These are phyloP conservation scores for Thermothielavioides terrestris DNA, from an alignment of 495 filamentous ascomycete genomes.

Conservation along the genomic window DNA sequence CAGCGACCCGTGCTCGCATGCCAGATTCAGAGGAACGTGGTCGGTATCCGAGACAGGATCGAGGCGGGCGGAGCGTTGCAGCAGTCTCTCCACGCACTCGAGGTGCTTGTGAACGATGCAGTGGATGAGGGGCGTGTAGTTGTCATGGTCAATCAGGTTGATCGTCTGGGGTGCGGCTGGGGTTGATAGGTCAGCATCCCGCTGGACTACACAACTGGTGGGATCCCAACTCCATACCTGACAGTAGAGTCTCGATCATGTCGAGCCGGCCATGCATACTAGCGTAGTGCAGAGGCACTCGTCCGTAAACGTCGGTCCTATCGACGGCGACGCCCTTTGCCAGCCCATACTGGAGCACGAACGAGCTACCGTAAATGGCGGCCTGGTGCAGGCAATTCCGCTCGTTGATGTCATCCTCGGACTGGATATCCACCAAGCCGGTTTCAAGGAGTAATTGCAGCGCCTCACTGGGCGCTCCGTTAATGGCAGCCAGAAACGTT, in stretches of 20 bases:
- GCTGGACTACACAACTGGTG: neutral
- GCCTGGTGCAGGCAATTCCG: slow-evolving; percentile 93
- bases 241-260: slow-evolving; percentile 67
- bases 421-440: slow-evolving; percentile 72
- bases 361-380: slow-evolving; percentile 73
- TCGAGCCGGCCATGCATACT: slow-evolving; percentile 87
- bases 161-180: slow-evolving; percentile 53
- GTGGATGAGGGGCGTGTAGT: slow-evolving; percentile 93
- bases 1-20: slow-evolving; percentile 83
- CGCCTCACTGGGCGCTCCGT: slow-evolving; percentile 71
- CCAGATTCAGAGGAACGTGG: slow-evolving; percentile 88
- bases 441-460: slow-evolving; percentile 70
- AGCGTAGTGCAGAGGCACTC: slow-evolving; percentile 90
- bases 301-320: slow-evolving; percentile 81
- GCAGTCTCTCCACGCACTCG: slow-evolving; percentile 65
- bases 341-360: slow-evolving; percentile 68
- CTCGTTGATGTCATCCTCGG: slow-evolving; percentile 94
- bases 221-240: slow-evolving; percentile 28
- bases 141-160: slow-evolving; percentile 85
- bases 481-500: slow-evolving; percentile 79
- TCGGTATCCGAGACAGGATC: slow-evolving; percentile 76
- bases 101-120: slow-evolving; percentile 80
- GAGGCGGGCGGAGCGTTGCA: slow-evolving; percentile 63
- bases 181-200: slow-evolving; percentile 7
- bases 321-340: slow-evolving; percentile 62